phyloP scores from a whole-genome alignment of 2,329 filamentous ascomycete species.

The Dactylellina haptotyla region DNA sequence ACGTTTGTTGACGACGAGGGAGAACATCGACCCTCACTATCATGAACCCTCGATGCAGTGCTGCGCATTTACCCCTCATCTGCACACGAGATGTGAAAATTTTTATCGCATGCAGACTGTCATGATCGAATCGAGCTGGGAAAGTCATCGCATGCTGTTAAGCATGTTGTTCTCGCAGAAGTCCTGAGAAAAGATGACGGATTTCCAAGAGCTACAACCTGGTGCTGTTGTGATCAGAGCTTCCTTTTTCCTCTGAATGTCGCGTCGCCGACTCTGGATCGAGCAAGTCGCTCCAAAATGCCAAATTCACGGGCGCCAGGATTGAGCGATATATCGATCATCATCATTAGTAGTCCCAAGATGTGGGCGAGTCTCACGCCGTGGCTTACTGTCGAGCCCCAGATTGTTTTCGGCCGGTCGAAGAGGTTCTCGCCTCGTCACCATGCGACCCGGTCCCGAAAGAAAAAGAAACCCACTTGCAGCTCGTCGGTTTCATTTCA shows the following conservation, averaged over 20 bases:
- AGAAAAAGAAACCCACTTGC: constrained; percentile 19
- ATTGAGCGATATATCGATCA: constrained; percentile 46
- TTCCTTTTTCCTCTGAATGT: constrained; percentile 30
- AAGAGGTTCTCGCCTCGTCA: constrained; percentile 37
- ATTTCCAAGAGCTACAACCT: constrained; percentile 18
- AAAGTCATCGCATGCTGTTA: constrained; percentile 33
- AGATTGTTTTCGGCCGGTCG: constrained; percentile 20
- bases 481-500: constrained; percentile 23
- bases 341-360: constrained; percentile 9
- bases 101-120: constrained; percentile 20
- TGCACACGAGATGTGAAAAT: constrained; percentile 29
- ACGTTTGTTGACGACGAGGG: not conserved
- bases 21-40: constrained; percentile 8
- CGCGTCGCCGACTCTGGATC: constrained; percentile 43
- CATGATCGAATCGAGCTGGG: constrained; percentile 18
- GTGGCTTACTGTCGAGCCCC: constrained; percentile 27
- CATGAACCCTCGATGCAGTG: constrained; percentile 18
- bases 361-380: constrained; percentile 17
- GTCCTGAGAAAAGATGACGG: too few species aligned
- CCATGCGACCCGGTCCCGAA: constrained; percentile 9
- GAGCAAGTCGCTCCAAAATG: constrained; percentile 33
- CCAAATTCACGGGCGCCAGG: constrained; percentile 27
- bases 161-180: not conserved
- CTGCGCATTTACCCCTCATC: constrained; percentile 49
- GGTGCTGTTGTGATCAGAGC: constrained; percentile 4